Evolutionary conservation across 345 rosid genomes (phyloP), one percentile per base, ranked within the genome.

Genomic region (Luvunga scandens): DNA sequence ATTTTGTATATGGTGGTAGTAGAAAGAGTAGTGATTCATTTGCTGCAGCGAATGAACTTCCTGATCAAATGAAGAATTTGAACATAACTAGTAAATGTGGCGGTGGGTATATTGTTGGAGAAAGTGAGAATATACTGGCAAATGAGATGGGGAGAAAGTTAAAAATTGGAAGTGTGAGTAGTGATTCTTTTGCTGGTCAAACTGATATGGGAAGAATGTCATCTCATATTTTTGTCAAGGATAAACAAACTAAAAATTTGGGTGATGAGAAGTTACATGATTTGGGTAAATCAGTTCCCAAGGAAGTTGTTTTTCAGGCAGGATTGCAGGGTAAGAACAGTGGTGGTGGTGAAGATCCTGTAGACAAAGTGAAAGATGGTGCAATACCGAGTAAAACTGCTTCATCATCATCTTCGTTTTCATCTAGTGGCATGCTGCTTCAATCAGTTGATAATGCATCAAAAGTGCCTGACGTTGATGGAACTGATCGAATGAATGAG

Each of bases 61-160:
- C 60, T 28, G 86, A 89, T 36, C 84, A 74, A 78, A 83, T 88
- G 83, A 88, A 80, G 77, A 87, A 83, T 33, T 79, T 88, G 89
- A 86, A 81, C 82, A 60, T 89, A 33, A 72, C 57, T 69, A 77
- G 59, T 55, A 82, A 82, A 81, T 76, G 56, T 33, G n/a, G 77
- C 65, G 24, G 36, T 36, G 67, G 72, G 72, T 69, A 77, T 16
- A 61, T 69, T 57, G 83, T 80, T 77, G 88, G 84, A 75, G 86
- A 86, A 80, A 84, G 80, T 59, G 90, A 88, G 62, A 83, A 69
- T 74, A 69, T 79, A 33, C 76, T 90, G 48, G 85, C 83, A 36
- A 83, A 83, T 77, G 94, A 88, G 77, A 80, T 92, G 89, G 85
- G 81, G 75, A 73, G 81, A 78, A 94, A 96, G 81, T 79, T 91